Evolutionary conservation across 2,329 filamentous ascomycete genomes (phyloP).

Genomic region (Colletotrichum ledebouriae): DNA sequence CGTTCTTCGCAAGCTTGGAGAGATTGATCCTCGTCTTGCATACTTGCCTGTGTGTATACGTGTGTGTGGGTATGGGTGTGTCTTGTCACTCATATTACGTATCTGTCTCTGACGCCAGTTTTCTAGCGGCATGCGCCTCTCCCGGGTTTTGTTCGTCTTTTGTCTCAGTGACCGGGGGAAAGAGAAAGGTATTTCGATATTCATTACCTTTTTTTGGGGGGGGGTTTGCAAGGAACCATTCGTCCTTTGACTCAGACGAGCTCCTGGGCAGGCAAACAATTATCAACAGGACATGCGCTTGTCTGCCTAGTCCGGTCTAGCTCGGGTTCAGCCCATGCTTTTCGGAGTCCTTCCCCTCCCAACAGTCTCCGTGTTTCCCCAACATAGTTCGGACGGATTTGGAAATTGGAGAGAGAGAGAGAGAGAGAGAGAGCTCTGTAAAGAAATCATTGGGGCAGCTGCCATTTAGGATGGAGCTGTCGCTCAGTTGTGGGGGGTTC

Average conservation of each 20-base stretch:
- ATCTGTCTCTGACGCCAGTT: slow-evolving; percentile 11
- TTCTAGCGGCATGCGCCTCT: slow-evolving; percentile 25
- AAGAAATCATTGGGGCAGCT: slow-evolving; percentile 18
- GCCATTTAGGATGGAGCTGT: too few species aligned
- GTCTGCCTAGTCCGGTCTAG: slow-evolving; percentile 31
- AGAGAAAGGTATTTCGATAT: background rate
- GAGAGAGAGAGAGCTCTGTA: background rate
- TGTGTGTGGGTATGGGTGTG: too few species aligned
- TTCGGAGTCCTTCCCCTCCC: slow-evolving; percentile 3
- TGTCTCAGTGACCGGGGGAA: slow-evolving; percentile 20
- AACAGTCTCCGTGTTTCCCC: slow-evolving; percentile 31
- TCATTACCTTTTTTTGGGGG: too few species aligned
- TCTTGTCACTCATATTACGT: background rate
- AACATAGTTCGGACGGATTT: slow-evolving; percentile 36
- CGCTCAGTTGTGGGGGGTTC: slow-evolving; percentile 16
- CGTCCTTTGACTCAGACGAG: background rate
- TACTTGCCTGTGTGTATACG: too few species aligned
- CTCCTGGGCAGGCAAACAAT: background rate
- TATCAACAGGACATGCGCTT: slow-evolving; percentile 8
- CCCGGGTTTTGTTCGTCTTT: slow-evolving; percentile 39
- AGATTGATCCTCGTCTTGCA: background rate
- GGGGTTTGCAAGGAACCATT: too few species aligned
- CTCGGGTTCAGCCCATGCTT: background rate
- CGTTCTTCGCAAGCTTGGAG: background rate
- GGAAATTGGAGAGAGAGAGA: slow-evolving; percentile 15